Percentiles rank a stretch among this genome's conserved stretches.
Conservation (phyloP, 768 basidiomycete genomes). For the button mushroom (Agaricus bisporus) region DNA sequence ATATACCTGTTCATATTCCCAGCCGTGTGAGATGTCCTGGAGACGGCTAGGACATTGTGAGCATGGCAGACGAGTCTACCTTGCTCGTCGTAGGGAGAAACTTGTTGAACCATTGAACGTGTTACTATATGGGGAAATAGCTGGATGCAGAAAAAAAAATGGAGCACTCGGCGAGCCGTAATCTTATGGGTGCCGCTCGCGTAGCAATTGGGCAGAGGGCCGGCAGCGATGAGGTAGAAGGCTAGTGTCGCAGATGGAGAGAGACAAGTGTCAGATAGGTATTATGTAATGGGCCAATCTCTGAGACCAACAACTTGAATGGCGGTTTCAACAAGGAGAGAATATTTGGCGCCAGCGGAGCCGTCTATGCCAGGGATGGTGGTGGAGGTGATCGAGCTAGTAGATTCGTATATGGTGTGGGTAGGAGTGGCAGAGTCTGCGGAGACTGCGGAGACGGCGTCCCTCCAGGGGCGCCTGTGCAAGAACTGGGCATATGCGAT, state of each 20-base stretch:
- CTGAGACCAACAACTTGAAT: not conserved
- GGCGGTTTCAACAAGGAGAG: slow-evolving; percentile 38
- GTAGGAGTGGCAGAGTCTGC: slow-evolving; percentile 52
- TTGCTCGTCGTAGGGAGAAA: slow-evolving; percentile 20
- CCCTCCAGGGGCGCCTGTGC: slow-evolving; percentile 49
- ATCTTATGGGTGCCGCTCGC: too few species aligned
- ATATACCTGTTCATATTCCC: slow-evolving; percentile 29
- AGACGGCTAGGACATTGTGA: slow-evolving; percentile 3
- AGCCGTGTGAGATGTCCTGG: slow-evolving; percentile 22
- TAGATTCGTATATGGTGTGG: slow-evolving; percentile 82
- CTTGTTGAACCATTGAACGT: slow-evolving; percentile 3
- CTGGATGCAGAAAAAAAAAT: not conserved
- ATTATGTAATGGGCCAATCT: slow-evolving; percentile 7
- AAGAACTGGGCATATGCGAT: slow-evolving; percentile 83
- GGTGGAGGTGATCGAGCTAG: slow-evolving; percentile 60
- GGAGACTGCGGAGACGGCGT: slow-evolving; percentile 42
- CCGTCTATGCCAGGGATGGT: slow-evolving; percentile 50
- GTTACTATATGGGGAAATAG: not conserved
- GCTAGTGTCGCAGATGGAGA: too few species aligned
- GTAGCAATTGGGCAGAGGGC: too few species aligned
- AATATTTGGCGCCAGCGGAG: slow-evolving; percentile 44
- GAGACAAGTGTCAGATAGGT: too few species aligned
- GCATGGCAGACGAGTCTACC: slow-evolving; percentile 28
- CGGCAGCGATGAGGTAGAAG: too few species aligned
- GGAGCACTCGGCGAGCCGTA: slow-evolving; percentile 2